Base-by-base conservation (phyloP, 73 alveolate species). In the Diophrys sp. region DNA sequence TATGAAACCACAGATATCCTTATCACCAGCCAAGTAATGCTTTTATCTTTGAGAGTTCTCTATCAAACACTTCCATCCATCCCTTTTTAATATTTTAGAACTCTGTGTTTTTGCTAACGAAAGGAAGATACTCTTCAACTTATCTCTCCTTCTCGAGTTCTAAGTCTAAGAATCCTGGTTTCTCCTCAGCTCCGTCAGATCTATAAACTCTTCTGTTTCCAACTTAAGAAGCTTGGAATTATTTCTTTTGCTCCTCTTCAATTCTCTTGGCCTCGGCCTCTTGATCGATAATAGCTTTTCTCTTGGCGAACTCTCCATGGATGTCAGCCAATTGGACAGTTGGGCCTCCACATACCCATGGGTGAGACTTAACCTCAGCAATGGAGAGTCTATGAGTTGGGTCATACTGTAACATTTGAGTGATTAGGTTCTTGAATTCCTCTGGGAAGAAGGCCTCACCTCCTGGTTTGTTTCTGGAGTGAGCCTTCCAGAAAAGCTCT, bases 401-500 rank as follows among this genome's bases (percentile, higher is more conserved):
- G 34, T 87, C 88, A 73, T 56, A 67, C 33, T 75, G 80, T 14
- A 87, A 80, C 95, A 87, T 87, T 27, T 53, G 33, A 33, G 85
- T 76, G 54, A 87, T 76, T 71, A 87, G 56, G 32, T 87, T 70
- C 79, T 83, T 82, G 86, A 90, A 90, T 23, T 76, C 91, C 25
- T 90, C 94, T 56, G 74, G 25, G 78, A 83, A 83, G 81, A 67
- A 75, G 1, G 56, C 84, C 24, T 56, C 73, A 11, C 74, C 75
- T 67, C 75, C 84, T 0, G 90, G 84, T 81, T 84, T 83, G 83
- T 82, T 77, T 71, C 73, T 88, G 33, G 83, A 76, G 54, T 83
- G 87, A 54, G 83, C 81, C 67, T 78, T 72, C 91, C 95, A 88
- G 90, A 88, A 88, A 1, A 71, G 55, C 27, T 88, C 89, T 31